Base-by-base conservation (phyloP, 441 rosid species). In the Heliophila coronopifolia region DNA sequence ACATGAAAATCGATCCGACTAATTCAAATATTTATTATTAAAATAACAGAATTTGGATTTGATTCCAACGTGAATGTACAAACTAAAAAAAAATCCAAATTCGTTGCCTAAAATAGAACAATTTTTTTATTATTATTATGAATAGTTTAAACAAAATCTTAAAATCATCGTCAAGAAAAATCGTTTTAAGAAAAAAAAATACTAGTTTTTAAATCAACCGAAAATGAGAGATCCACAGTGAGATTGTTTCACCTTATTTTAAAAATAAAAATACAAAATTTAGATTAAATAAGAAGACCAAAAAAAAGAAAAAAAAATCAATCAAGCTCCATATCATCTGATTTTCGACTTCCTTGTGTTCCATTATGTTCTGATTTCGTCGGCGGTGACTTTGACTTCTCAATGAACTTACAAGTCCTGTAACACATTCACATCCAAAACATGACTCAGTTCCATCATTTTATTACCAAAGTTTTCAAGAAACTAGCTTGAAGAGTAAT, bases 371-470 rank as follows among this genome's bases (percentile, higher is more conserved):
- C 77, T 14, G 67, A 62, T 36, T 51, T 47, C 9, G 24, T 34
- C 8, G 70, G 56, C 22, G 74, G 61, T 8, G 62, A 41, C 44
- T 58, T 71, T 61, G 77, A 70, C 48, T 58, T 71, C 58, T 50
- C 52, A 47, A 75, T 69, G 64, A 54, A 71, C 58, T 72, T 77
- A 69, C 83, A 75, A 35, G 75, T 77, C 75, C 86, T 77, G 77
- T 50, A 60, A 62, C 44, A 54, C 27, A 61, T 44, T 49, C 58
- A 46, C 31, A 63, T 39, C 27, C 43, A 38, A 30, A 14, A 7
- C 5, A 14, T 12, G 5, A 27, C 42, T 38, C 9, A 27, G 30
- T 33, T 27, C 20, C 22, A 49, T 41, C 51, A 43, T n/a, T 18
- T 24, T 40, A 42, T 3, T 37, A 32, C 12, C 48, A 36, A 31